Evolutionary conservation across 176 grass and related monocot genomes (phyloP).

Genomic region (Poa annua): DNA sequence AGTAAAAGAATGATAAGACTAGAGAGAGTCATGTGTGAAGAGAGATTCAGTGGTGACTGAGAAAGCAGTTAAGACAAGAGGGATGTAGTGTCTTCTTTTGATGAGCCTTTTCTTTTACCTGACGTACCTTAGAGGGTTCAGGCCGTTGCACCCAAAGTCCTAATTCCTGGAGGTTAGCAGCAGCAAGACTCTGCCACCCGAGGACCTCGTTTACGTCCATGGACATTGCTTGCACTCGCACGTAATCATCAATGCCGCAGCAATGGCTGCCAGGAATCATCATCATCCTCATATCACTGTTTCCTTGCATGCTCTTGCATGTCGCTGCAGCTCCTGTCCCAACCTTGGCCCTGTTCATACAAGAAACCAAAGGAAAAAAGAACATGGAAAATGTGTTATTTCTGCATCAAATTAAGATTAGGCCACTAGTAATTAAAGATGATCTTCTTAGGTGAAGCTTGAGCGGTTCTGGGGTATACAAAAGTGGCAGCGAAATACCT

Average conservation of each 20-base stretch:
- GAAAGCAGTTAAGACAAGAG: slow-evolving; percentile 65
- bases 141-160: slow-evolving; percentile 58
- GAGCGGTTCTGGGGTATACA: background rate
- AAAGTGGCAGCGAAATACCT: slow-evolving; percentile 57
- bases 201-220: slow-evolving; percentile 57
- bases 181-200: slow-evolving; percentile 47
- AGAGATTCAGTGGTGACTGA: slow-evolving; percentile 41
- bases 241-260: slow-evolving; percentile 71
- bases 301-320: slow-evolving; percentile 58
- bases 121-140: slow-evolving; percentile 73
- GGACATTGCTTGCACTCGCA: slow-evolving; percentile 55
- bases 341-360: slow-evolving; percentile 64
- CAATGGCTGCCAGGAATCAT: slow-evolving; percentile 51
- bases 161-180: slow-evolving; percentile 59
- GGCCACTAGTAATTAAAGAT: slow-evolving; percentile 6
- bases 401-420: slow-evolving; percentile 8
- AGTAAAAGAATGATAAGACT: slow-evolving; percentile 39
- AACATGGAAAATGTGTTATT: background rate
- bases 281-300: slow-evolving; percentile 46
- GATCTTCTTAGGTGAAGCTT: background rate
- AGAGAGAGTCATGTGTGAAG: slow-evolving; percentile 46
- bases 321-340: slow-evolving; percentile 49
- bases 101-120: slow-evolving; percentile 38
- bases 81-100: slow-evolving; percentile 53
- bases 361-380: slow-evolving; percentile 24